Conservation (phyloP, 2,329 filamentous ascomycete species). For the Penicillium sp. region DNA sequence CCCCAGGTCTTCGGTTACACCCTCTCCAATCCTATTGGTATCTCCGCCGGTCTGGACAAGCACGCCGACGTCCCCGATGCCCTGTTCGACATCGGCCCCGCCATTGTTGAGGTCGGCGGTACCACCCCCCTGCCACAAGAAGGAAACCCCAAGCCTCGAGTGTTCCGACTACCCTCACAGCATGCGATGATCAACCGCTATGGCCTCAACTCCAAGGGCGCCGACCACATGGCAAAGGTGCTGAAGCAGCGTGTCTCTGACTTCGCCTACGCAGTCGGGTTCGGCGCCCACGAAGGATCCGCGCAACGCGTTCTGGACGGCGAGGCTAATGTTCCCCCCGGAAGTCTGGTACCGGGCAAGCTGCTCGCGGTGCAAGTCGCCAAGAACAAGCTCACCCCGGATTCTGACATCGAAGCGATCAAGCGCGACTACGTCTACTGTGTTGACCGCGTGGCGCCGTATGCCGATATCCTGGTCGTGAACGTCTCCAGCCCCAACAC, state of each 20-base stretch:
- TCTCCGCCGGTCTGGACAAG: slow-evolving; percentile 95
- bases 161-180: slow-evolving; percentile 79
- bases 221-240: slow-evolving; percentile 76
- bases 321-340: slow-evolving; percentile 70
- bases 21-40: slow-evolving; percentile 82
- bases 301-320: slow-evolving; percentile 75
- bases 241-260: slow-evolving; percentile 72
- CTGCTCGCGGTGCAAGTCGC: slow-evolving; percentile 88
- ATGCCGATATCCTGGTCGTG: slow-evolving; percentile 94
- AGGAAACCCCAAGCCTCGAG: slow-evolving; percentile 81
- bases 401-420: slow-evolving; percentile 77
- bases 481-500: slow-evolving; percentile 98
- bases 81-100: slow-evolving; percentile 78
- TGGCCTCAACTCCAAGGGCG: slow-evolving; percentile 87
- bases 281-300: slow-evolving; percentile 59
- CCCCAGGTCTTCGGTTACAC: slow-evolving; percentile 67
- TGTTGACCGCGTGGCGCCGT: slow-evolving; percentile 74
- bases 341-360: slow-evolving; percentile 71
- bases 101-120: slow-evolving; percentile 87
- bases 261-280: slow-evolving; percentile 68
- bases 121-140: slow-evolving; percentile 81
- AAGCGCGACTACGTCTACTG: slow-evolving; percentile 81
- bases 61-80: slow-evolving; percentile 82
- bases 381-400: slow-evolving; percentile 92
- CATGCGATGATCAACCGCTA: slow-evolving; percentile 93